Evolutionary conservation across 306 rosid genomes (phyloP).

Genomic region (Fragaria vesca): DNA sequence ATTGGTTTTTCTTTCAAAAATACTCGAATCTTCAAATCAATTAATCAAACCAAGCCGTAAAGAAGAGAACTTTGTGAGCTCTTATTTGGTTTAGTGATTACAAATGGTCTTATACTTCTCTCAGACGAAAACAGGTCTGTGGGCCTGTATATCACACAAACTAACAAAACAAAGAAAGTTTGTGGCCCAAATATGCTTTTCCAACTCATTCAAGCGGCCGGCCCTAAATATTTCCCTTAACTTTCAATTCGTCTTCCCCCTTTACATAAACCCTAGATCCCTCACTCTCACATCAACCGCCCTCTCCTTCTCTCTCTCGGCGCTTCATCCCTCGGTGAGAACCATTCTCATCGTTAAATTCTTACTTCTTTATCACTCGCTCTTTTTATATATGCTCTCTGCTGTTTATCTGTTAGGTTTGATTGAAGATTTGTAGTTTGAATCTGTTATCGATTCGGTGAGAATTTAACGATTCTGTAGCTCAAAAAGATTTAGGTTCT

Average conservation of each 20-base stretch:
- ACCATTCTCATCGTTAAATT: neutral
- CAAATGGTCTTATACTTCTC: neutral
- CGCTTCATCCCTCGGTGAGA: neutral
- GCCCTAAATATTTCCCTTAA: neutral
- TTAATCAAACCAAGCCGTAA: too few relatives aligned
- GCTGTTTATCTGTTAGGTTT: neutral
- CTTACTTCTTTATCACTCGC: neutral
- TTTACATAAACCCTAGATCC: slow-evolving; percentile 5
- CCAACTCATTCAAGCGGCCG: neutral
- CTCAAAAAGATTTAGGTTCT: neutral
- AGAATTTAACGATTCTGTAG: too few relatives aligned
- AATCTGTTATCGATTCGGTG: neutral
- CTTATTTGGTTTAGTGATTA: neutral
- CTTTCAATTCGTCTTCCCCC: neutral
- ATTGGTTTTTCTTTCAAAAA: too few relatives aligned
- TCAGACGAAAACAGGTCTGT: neutral
- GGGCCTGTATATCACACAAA: neutral
- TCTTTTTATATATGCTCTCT: neutral
- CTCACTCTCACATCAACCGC: neutral
- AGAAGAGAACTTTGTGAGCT: neutral
- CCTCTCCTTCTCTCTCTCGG: neutral
- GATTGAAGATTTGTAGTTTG: neutral
- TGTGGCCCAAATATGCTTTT: neutral
- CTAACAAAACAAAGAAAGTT: neutral
- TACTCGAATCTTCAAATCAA: neutral